phyloP scores from a whole-genome alignment of 2,329 filamentous ascomycete species.

The Bertia moriformis region DNA sequence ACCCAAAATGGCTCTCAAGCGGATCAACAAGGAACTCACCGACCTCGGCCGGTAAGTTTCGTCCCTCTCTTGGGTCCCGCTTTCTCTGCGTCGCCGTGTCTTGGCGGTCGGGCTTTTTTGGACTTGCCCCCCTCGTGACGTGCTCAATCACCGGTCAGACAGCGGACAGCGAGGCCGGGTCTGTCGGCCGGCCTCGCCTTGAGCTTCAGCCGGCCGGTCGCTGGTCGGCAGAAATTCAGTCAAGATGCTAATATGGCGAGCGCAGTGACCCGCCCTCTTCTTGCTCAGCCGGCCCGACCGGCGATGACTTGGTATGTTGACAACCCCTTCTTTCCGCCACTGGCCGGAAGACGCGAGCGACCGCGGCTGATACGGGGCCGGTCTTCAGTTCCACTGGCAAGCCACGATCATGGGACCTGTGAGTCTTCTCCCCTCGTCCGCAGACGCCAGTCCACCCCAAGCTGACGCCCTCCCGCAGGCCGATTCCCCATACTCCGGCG shows the following conservation, averaged over 20 bases:
- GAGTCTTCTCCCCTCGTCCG: constrained; percentile 28
- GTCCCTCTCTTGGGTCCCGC: too few species aligned
- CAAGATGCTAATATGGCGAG: constrained; percentile 11
- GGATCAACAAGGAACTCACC: constrained; percentile 87
- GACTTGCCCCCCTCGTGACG: too few species aligned
- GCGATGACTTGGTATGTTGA: constrained; percentile 92
- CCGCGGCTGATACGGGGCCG: too few species aligned
- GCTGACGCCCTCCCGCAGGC: constrained; percentile 38
- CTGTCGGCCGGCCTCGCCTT: too few species aligned
- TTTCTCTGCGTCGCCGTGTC: neutral
- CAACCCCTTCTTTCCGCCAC: constrained; percentile 8
- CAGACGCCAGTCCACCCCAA: constrained; percentile 3
- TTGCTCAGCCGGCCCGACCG: constrained; percentile 91
- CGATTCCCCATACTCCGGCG: constrained; percentile 94
- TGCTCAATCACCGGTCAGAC: too few species aligned
- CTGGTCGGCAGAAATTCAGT: too few species aligned
- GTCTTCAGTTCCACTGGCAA: constrained; percentile 91
- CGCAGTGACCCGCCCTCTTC: constrained; percentile 90
- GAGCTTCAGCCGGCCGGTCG: too few species aligned
- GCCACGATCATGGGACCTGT: constrained; percentile 99
- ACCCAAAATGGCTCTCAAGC: constrained; percentile 82
- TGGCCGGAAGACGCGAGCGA: too few species aligned
- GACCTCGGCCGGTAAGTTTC: constrained; percentile 72
- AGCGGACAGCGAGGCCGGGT: too few species aligned
- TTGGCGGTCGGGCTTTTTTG: too few species aligned